Evolutionary conservation across 164 flowering plant genomes (phyloP), one percentile per base, ranked within the genome.

Genomic region (Aristolochia contorta): DNA sequence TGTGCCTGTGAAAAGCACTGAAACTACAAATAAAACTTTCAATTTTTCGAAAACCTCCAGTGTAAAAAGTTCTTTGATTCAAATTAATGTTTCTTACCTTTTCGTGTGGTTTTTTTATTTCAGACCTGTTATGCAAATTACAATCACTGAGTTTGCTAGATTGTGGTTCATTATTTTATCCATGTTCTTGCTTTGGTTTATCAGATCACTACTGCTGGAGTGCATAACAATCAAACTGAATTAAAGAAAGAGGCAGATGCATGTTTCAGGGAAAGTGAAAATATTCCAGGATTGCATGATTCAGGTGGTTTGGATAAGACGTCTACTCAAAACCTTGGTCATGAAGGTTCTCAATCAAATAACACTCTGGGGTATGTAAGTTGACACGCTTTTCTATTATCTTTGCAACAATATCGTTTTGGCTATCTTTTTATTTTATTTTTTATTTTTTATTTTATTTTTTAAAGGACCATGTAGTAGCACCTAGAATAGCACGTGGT

Each of bases 331-430:
- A 52, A 56, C 50, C 16, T 5, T 51, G 54, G n/a, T 43, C 32
- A 60, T 52, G 67, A 54, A 59, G 50, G 21, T 27, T 32, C 21
- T 52, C 53, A 61, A 33, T 25, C 60, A 47, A 60, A 67, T 52
- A 47, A 52, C 2, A 58, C 32, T 61, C 20, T 24, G n/a, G 61
- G 69, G 75, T 72, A 46, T 52, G 22, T 27, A 10, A 47, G 12
- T 62, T 37, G 43, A 10, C 43, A 20, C 0, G 4, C 59, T 57
- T 6, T 24, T 12, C 12, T 55, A 22, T 50, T 50, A 18, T 50
- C 10, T 10, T 50, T 50, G 54, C 12, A 2, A n/a, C 22, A 12
- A 50, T 2, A 50, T 19, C 19, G 3, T 50, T 50, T 2, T n/a
- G 43, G 6, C n/a, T 1, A 1, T 18, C 54, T 0, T 50, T 18